Evolutionary conservation across 805 yeast species (phyloP), one percentile per base, ranked within the genome.

Genomic region (Naumovozyma castellii): DNA sequence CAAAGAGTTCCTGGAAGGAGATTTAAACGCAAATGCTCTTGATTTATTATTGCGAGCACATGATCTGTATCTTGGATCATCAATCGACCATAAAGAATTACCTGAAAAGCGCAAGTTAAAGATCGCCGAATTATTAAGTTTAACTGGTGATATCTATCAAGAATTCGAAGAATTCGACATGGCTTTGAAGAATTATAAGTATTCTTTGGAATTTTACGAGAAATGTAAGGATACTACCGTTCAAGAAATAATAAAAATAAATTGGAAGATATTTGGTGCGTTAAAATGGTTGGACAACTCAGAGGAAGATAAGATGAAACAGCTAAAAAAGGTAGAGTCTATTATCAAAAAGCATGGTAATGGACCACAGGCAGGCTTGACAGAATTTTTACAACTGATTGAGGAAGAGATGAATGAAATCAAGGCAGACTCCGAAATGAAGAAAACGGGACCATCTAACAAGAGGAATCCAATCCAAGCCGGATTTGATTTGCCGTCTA

Each of bases 81-180:
- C 36, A 8, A 32, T 31, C 14, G 10, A 22, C 10, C 6, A 32
- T 12, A 36, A 20, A 27, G 16, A 18, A 12, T 10, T 31, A 6
- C 15, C 38, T 31, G 40, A 39, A 4, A 17, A 18, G 8, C 25
- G 13, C 4, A 39, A 17, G 31, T 66, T 69, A 49, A 82, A 76
- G 46, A 64, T 87, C 17, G 77, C 88, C 0, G 88, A 84, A 41
- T 73, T 80, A 1, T 82, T 78, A 56, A 88, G 83, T 53, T 61
- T 88, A 9, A 67, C 87, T 14, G 97, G 97, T 25, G 97, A 90
- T 56, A 82, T 88, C 8, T 80, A 95, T 0, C 67, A 88, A 34
- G 98, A 90, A 55, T 75, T 92, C 2, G 97, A 90, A 51, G 84
- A 85, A 59, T 87, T 87, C 59, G 62, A 67, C 13, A 94, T 85